These are phyloP conservation scores for Xylariaceae sp. DNA, from an alignment of 2,329 filamentous ascomycete genomes.

Conservation along the genomic window DNA sequence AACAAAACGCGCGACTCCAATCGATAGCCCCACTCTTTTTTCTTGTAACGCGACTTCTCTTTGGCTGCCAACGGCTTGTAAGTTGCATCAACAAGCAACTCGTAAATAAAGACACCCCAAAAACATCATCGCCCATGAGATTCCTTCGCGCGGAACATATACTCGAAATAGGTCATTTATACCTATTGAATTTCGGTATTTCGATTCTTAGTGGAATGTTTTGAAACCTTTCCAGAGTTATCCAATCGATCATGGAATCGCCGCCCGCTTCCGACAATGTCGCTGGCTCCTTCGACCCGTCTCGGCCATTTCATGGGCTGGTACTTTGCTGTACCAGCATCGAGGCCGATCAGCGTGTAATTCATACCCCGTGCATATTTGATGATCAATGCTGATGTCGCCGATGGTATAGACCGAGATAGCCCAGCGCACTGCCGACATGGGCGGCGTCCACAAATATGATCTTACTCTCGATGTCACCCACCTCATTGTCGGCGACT, in stretches of 20 bases:
- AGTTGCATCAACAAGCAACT: no score
- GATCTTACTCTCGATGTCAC: slow-evolving; percentile 96
- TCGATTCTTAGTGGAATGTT: slow-evolving; percentile 6
- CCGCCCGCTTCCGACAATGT: slow-evolving; percentile 22
- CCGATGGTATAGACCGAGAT: slow-evolving; percentile 44
- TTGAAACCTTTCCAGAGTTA: background rate
- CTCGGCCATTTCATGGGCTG: slow-evolving; percentile 62
- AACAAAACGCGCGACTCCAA: background rate
- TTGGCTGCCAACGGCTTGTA: no score
- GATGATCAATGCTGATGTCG: background rate
- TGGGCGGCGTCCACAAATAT: slow-evolving; percentile 82
- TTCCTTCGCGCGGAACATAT: background rate
- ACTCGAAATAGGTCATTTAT: background rate
- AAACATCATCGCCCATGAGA: background rate
- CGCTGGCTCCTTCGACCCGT: slow-evolving; percentile 43
- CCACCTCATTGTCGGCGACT: slow-evolving; percentile 85
- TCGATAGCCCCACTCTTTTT: background rate
- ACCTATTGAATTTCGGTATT: background rate
- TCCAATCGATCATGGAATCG: slow-evolving; percentile 22
- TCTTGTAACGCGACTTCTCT: background rate
- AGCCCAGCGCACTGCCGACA: slow-evolving; percentile 62
- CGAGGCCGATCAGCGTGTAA: slow-evolving; percentile 69
- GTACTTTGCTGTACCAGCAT: slow-evolving; percentile 87
- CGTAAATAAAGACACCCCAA: no score
- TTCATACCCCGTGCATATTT: slow-evolving; percentile 26